Evolutionary conservation across 2,329 filamentous ascomycete genomes (phyloP), one percentile per base, ranked within the genome.

Genomic region (Penicillium sp.): DNA sequence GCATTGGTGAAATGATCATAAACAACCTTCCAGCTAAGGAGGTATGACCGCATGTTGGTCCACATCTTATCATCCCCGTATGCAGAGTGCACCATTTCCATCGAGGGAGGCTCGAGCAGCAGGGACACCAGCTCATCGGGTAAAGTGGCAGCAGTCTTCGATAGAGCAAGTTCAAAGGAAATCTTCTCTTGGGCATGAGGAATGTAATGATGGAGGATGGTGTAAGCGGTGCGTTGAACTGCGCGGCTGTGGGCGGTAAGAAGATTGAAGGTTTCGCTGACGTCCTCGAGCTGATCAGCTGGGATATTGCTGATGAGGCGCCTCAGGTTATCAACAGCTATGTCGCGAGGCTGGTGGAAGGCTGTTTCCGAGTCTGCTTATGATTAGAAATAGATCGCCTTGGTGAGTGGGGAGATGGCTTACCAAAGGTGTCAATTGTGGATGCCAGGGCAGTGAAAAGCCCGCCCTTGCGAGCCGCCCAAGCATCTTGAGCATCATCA

Each of bases 11-110:
- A 95, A 42, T 93, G 88, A 63, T 96, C 91, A 67, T 96, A 97
- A 0, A 97, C 81, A 1, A 97, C 79, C 59, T 90, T 84, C 94
- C 94, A 99, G 10, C 90, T 89, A 27, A 96, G 79, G 3, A 99
- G 80, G 66, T 97, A 99, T 9, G 87, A 85, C 48, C 91, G 85
- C 45, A 96, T 79, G 0, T 83, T 68, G 0, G 84, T 77, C 10
- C 91, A 91, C 63, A 92, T 88, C 32, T 69, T 77, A 14, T 83
- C 79, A 5, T 86, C 81, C 21, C 92, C 84, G 34, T 82, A 78
- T 8, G 87, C 82, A 44, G 89, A 85, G 0, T 82, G 79, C 43
- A 91, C 83, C 11, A 80, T 79, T n/a, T 88, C 83, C 3, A 89
- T 78, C 0, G 86, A 86, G 0, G 93, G 90, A 0, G 88, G 81